These are phyloP conservation scores for Pulicaria dysenterica DNA, from an alignment of 129 eudicot species.

Conservation along the genomic window DNA sequence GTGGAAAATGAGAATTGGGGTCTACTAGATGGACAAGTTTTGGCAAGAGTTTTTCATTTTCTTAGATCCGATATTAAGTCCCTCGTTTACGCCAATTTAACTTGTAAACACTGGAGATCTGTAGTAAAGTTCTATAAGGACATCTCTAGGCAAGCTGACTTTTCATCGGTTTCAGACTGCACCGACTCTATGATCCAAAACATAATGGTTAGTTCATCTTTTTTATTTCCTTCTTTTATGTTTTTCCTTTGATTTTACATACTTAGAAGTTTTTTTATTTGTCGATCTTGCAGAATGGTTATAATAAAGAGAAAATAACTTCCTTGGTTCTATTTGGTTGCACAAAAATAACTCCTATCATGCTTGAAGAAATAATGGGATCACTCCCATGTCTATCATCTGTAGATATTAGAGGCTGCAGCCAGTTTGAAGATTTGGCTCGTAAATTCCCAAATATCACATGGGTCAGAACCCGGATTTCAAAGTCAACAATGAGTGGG, in stretches of 20 bases:
- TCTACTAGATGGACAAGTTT: conserved; percentile 63
- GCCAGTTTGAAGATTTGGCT: conserved; percentile 79
- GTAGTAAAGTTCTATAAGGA: conserved; percentile 62
- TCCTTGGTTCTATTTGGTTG: conserved; percentile 76
- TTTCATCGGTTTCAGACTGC: conserved; percentile 64
- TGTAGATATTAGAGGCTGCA: conserved; percentile 88
- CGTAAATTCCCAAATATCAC: conserved; percentile 61
- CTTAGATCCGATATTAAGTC: conserved; percentile 76
- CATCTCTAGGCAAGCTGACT: conserved; percentile 63
- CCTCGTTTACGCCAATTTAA: conserved; percentile 65
- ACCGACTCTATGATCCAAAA: conserved; percentile 55
- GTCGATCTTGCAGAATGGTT: conserved; percentile 64
- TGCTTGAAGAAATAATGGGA: conserved; percentile 70
- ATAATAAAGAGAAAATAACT: conserved; percentile 67
- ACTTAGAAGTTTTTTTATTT: background rate
- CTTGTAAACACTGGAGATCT: conserved; percentile 94
- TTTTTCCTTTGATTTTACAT: background rate
- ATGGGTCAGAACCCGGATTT: conserved; percentile 59
- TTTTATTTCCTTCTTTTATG: background rate
- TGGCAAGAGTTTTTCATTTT: conserved; percentile 83
- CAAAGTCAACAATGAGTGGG: conserved; percentile 44
- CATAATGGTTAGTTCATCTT: conserved; percentile 57
- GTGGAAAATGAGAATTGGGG: conserved; percentile 63
- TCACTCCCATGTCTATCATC: conserved; percentile 61
- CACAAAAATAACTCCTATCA: conserved; percentile 59